A percentile compares a stretch with the other conserved stretches of the same genome.
phyloP scores from a whole-genome alignment of 495 filamentous ascomycete species.

The Cercophora samala region DNA sequence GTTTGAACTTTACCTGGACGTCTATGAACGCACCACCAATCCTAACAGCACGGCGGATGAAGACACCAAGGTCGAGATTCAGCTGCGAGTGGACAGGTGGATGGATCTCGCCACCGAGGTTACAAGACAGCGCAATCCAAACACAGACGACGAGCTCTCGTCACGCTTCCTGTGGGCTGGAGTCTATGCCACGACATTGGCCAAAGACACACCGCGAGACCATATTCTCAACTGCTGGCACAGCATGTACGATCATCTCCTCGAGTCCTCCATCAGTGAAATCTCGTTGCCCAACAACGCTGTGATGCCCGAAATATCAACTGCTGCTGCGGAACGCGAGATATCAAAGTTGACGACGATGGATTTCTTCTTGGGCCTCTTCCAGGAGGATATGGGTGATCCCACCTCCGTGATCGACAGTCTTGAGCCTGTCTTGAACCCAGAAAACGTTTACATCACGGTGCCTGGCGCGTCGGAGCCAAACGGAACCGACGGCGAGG shows the following conservation, averaged over 20 bases:
- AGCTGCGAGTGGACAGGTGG: slow-evolving; percentile 74
- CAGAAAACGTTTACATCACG: slow-evolving; percentile 52
- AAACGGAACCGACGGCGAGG: slow-evolving; percentile 14
- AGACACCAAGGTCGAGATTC: slow-evolving; percentile 56
- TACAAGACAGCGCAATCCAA: slow-evolving; percentile 42
- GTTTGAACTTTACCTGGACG: slow-evolving; percentile 86
- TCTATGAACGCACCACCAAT: slow-evolving; percentile 73
- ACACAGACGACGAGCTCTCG: slow-evolving; percentile 46
- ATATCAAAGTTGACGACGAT: slow-evolving; percentile 88
- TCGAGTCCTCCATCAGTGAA: slow-evolving; percentile 33
- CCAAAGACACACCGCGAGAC: slow-evolving; percentile 65
- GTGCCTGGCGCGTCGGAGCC: slow-evolving; percentile 16
- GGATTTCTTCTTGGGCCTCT: slow-evolving; percentile 91
- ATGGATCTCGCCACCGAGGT: slow-evolving; percentile 62
- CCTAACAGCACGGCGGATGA: slow-evolving; percentile 66
- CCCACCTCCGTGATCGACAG: slow-evolving; percentile 82
- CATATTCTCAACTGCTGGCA: slow-evolving; percentile 78
- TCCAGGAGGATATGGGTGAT: slow-evolving; percentile 62
- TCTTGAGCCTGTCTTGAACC: slow-evolving; percentile 86
- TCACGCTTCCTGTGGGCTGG: slow-evolving; percentile 80
- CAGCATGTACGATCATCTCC: slow-evolving; percentile 51
- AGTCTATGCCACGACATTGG: slow-evolving; percentile 67
- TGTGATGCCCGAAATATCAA: slow-evolving; percentile 85
- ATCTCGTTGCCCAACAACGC: slow-evolving; percentile 80
- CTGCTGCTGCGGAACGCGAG: slow-evolving; percentile 76